phyloP scores from a whole-genome alignment of 345 rosid species.

The Citrus sp. region DNA sequence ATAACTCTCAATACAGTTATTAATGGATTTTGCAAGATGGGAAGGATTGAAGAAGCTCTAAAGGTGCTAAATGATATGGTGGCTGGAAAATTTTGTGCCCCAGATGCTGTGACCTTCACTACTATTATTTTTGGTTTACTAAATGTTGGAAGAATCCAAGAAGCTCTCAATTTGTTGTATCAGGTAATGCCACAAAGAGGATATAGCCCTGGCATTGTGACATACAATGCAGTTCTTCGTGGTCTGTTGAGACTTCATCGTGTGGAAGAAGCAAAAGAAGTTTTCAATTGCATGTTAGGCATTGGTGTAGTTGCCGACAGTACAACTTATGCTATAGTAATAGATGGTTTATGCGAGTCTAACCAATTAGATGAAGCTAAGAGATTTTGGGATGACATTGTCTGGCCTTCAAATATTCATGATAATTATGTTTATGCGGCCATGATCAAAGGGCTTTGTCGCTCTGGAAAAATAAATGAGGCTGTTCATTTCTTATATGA shows the following conservation, averaged over 20 bases:
- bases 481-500: constrained; percentile 82
- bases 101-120: constrained; percentile 75
- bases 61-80: constrained; percentile 72
- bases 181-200: constrained; percentile 48
- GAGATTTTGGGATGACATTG: constrained; percentile 72
- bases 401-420: constrained; percentile 77
- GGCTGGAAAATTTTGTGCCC: constrained; percentile 64
- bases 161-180: constrained; percentile 51
- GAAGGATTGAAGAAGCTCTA: constrained; percentile 66
- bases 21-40: constrained; percentile 79
- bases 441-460: constrained; percentile 72
- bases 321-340: constrained; percentile 50
- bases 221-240: constrained; percentile 66
- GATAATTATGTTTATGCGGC: constrained; percentile 77
- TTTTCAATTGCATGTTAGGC: constrained; percentile 47
- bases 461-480: constrained; percentile 42
- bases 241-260: constrained; percentile 52
- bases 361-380: constrained; percentile 55
- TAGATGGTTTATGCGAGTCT: constrained; percentile 53
- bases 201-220: constrained; percentile 53
- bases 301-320: constrained; percentile 44
- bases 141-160: constrained; percentile 50
- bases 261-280: constrained; percentile 51
- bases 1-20: constrained; percentile 75
- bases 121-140: constrained; percentile 61